Percentiles rank a stretch among this genome's conserved stretches.
Evolutionary conservation across 805 yeast genomes (phyloP).

Genomic region (Candida verbasci): DNA sequence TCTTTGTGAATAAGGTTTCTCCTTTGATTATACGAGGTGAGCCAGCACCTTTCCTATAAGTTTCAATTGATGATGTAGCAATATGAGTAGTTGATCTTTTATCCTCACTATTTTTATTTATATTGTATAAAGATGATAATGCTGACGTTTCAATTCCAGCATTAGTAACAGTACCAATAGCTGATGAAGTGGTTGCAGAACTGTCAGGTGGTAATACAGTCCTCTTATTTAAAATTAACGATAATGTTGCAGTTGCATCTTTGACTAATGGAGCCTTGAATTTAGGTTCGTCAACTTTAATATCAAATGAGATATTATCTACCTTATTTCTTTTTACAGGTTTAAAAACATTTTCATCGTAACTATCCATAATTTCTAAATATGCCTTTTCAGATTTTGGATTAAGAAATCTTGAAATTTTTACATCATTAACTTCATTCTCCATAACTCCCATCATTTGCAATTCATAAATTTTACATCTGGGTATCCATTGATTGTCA

Average conservation of each 20-base stretch:
- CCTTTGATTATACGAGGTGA: constrained; percentile 10
- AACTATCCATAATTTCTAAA: constrained; percentile 58
- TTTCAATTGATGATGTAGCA: constrained; percentile 1
- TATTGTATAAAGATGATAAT: constrained; percentile 31
- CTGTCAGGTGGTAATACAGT: constrained; percentile 12
- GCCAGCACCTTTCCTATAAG: not conserved
- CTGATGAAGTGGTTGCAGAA: constrained; percentile 25
- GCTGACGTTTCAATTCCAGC: constrained; percentile 31
- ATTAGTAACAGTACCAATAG: constrained; percentile 36
- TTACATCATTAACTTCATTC: constrained; percentile 69
- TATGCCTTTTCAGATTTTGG: constrained; percentile 35
- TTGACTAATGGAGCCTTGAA: constrained; percentile 8
- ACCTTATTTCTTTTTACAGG: constrained; percentile 10
- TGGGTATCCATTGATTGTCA: constrained; percentile 75
- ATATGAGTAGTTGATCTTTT: not conserved
- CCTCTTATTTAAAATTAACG: constrained; percentile 21
- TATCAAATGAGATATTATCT: not conserved
- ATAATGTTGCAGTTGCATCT: constrained; percentile 21
- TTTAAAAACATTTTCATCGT: constrained; percentile 58
- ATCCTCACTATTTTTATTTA: constrained; percentile 27
- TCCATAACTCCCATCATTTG: constrained; percentile 99
- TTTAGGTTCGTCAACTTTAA: not conserved
- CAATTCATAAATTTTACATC: constrained; percentile 88
- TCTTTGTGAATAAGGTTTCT: constrained; percentile 6
- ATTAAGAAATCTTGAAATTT: constrained; percentile 54